These are phyloP conservation scores for Epichloe brachyelytri DNA, from an alignment of 2,329 filamentous ascomycete species.

Conservation along the genomic window DNA sequence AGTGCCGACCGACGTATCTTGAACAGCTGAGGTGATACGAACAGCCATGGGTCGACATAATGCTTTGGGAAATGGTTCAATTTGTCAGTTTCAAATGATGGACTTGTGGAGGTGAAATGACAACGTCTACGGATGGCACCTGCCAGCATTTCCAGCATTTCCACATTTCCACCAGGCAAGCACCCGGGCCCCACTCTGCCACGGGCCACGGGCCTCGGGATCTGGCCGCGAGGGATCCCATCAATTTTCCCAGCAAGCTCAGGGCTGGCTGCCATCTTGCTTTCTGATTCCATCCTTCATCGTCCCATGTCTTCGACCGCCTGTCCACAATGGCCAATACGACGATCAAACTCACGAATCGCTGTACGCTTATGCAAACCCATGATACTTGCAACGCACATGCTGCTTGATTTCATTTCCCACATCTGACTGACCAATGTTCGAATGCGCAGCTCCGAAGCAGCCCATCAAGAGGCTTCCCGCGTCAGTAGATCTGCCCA, in stretches of 20 bases:
- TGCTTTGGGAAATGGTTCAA: no score
- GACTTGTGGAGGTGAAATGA: not conserved
- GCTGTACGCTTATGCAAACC: constrained; percentile 6
- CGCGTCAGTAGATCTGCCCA: constrained; percentile 32
- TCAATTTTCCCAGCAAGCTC: constrained; percentile 2
- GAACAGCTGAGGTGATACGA: not conserved
- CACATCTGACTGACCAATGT: constrained; percentile 2
- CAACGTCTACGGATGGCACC: no score
- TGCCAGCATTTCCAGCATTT: no score
- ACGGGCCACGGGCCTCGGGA: not conserved
- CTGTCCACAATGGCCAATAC: constrained; percentile 6
- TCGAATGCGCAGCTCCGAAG: constrained; percentile 25
- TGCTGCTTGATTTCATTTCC: not conserved
- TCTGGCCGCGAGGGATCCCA: not conserved
- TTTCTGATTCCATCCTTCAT: not conserved
- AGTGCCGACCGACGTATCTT: not conserved
- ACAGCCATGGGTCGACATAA: not conserved
- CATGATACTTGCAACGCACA: not conserved
- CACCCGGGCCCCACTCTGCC: not conserved
- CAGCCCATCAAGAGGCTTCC: constrained; percentile 43
- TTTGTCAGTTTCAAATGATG: not conserved
- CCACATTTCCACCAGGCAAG: no score
- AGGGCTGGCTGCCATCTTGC: not conserved
- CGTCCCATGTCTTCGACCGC: not conserved
- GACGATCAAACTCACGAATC: constrained; percentile 11